Evolutionary conservation across 352 stramenopile species (phyloP).

Genomic region (Phytophthora nicotianae): DNA sequence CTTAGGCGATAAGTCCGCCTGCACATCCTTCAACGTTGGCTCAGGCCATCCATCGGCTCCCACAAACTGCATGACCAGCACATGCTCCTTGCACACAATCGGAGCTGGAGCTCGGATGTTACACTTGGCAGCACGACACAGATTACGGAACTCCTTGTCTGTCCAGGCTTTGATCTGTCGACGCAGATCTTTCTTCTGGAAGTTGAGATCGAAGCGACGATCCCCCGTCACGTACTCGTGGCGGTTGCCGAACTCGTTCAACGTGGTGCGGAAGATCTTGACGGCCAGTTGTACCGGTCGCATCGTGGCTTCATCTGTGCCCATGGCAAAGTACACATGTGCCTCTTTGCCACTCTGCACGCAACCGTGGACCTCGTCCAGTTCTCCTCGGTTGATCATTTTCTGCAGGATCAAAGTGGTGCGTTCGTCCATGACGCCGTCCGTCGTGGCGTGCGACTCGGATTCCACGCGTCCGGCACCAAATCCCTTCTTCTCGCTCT

Average conservation of each 20-base stretch:
- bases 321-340: slow-evolving; percentile 77
- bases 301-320: slow-evolving; percentile 53
- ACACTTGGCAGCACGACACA: slow-evolving; percentile 55
- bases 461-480: slow-evolving; percentile 51
- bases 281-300: slow-evolving; percentile 49
- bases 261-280: slow-evolving; percentile 88
- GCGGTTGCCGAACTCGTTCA: slow-evolving; percentile 84
- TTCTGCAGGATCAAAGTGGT: slow-evolving; percentile 75
- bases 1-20: slow-evolving; percentile 48
- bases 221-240: slow-evolving; percentile 87
- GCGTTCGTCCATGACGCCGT: slow-evolving; percentile 78
- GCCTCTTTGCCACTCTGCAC: slow-evolving; percentile 86
- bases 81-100: slow-evolving; percentile 63
- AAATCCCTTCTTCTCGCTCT: slow-evolving; percentile 67
- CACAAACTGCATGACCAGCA: slow-evolving; percentile 80
- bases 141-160: slow-evolving; percentile 75
- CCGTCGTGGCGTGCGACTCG: slow-evolving; percentile 60
- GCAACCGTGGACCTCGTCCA: slow-evolving; percentile 76
- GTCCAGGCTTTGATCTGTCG: slow-evolving; percentile 78
- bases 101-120: slow-evolving; percentile 52
- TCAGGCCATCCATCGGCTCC: slow-evolving; percentile 60
- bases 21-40: slow-evolving; percentile 70
- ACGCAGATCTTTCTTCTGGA: slow-evolving; percentile 71
- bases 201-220: slow-evolving; percentile 73
- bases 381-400: slow-evolving; percentile 70